These are phyloP conservation scores for Eucalyptus fibrosa DNA, from an alignment of 345 rosid genomes.

Conservation along the genomic window DNA sequence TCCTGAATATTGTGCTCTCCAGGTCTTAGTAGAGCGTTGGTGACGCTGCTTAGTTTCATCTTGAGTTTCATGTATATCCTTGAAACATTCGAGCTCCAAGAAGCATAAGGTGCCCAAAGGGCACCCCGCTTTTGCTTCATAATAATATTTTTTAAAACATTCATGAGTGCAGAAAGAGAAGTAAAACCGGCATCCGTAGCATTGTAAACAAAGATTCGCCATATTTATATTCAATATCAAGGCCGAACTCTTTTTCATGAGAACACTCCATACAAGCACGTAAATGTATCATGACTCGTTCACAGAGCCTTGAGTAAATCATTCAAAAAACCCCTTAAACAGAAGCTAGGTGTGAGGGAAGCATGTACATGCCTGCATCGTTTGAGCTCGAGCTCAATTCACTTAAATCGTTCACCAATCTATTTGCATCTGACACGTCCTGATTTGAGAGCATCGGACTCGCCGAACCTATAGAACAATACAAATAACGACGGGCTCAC, in stretches of 20 bases:
- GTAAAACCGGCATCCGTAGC: neutral
- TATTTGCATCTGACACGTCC: slow-evolving; percentile 51
- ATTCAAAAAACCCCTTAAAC: neutral
- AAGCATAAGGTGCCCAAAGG: neutral
- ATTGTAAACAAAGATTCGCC: neutral
- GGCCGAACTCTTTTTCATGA: neutral
- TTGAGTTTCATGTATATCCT: neutral
- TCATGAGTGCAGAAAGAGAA: neutral
- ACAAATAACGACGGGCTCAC: neutral
- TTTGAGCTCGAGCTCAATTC: slow-evolving; percentile 20
- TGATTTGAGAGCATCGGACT: slow-evolving; percentile 71
- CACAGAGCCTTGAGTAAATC: neutral
- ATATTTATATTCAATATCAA: neutral
- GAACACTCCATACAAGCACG: neutral
- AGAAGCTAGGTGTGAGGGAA: neutral
- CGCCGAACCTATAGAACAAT: slow-evolving; percentile 56
- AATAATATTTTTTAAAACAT: neutral
- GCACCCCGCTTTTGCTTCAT: neutral
- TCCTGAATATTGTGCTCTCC: neutral
- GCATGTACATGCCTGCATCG: slow-evolving; percentile 47
- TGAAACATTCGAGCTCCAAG: neutral
- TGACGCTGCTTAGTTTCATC: neutral
- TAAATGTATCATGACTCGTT: neutral
- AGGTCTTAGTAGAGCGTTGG: neutral
- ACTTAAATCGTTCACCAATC: slow-evolving; percentile 46